Base-by-base conservation (phyloP, 2,329 filamentous ascomycete species). In the Macroventuria anomochaeta region DNA sequence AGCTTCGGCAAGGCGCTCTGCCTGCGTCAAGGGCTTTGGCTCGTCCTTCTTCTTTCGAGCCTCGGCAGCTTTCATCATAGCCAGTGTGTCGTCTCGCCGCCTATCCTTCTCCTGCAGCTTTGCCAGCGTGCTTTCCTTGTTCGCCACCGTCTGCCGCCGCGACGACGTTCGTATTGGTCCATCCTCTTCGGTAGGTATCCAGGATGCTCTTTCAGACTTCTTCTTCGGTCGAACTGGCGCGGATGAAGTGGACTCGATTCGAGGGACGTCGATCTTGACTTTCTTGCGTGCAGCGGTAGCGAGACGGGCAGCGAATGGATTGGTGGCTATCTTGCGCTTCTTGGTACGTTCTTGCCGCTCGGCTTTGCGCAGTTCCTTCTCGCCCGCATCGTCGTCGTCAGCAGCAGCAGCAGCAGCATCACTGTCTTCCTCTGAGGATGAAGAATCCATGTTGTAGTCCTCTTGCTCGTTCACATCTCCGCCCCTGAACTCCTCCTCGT, bases 1-100 rank as follows among this genome's bases (percentile, higher is more conserved):
- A 1, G 93, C 93, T 75, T 96, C 91, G 23, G 85, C 87, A 23
- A 97, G 81, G 31, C 92, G 85, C 72, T 97, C 88, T 37, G 85
- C 91, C 75, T 97, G 93, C 5, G 92, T 96, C 85, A 96, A 86
- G 23, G 88, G 83, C 53, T 88, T 89, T 48, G 90, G 90, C 75
- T 91, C 91, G 59, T 86, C 78, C 48, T 89, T 89, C 59, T 88
- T 88, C 63, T 91, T 84, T 44, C 81, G 78, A 64, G 81, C 81
- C 57, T 84, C 83, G 7, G 85, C 83, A 57, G 82, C 79, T 66
- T 85, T 82, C 82, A 87, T 86, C 51, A 83, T 81, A 51, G 80
- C 81, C 44, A 91, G 76, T 71, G 91, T 89, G 69, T 88, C 88
- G 69, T 90, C 80, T 38, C 89, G 83, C 66, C 87, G 83, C 54